Percentiles rank a stretch among this genome's conserved stretches.
These are phyloP conservation scores for Pichia sp. DNA, from an alignment of 1,139 yeast species.

Conservation along the genomic window DNA sequence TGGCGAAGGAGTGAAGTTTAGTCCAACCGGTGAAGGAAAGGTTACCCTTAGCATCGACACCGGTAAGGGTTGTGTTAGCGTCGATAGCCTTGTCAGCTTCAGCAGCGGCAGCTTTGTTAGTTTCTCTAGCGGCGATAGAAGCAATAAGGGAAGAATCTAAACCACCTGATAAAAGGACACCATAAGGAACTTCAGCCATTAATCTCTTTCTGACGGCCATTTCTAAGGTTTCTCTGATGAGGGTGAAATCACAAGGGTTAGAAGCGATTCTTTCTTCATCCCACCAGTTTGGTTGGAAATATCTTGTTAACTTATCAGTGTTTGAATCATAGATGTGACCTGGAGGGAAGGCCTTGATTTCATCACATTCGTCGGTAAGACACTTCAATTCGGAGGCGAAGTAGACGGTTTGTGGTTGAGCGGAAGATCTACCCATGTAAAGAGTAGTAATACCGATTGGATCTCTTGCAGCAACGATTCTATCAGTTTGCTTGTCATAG, in stretches of 20 bases:
- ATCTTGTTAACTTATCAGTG: conserved; percentile 82
- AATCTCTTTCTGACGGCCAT: conserved; percentile 97
- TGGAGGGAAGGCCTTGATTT: conserved; percentile 93
- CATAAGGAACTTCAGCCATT: conserved; percentile 99
- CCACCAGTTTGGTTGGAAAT: conserved; percentile 95
- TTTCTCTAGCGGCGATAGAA: conserved; percentile 95
- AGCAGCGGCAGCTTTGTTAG: conserved; percentile 67
- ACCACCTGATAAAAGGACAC: conserved; percentile 96
- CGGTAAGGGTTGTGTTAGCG: conserved; percentile 71
- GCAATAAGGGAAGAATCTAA: conserved; percentile 96
- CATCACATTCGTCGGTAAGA: conserved; percentile 91
- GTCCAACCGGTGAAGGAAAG: conserved; percentile 80
- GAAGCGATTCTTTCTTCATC: conserved; percentile 74
- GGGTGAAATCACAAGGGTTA: conserved; percentile 66
- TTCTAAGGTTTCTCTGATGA: conserved; percentile 80
- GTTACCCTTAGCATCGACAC: conserved; percentile 87
- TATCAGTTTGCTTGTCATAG: conserved; percentile 79
- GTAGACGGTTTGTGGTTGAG: conserved; percentile 70
- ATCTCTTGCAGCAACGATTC: conserved; percentile 96
- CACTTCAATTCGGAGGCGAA: conserved; percentile 96
- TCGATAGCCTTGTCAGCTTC: conserved; percentile 42
- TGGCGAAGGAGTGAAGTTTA: conserved; percentile 91
- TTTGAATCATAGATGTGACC: conserved; percentile 95
- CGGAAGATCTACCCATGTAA: conserved; percentile 86
- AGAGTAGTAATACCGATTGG: conserved; percentile 97